phyloP scores from a whole-genome alignment of 345 rosid genomes.

The Tarenaya hassleriana region DNA sequence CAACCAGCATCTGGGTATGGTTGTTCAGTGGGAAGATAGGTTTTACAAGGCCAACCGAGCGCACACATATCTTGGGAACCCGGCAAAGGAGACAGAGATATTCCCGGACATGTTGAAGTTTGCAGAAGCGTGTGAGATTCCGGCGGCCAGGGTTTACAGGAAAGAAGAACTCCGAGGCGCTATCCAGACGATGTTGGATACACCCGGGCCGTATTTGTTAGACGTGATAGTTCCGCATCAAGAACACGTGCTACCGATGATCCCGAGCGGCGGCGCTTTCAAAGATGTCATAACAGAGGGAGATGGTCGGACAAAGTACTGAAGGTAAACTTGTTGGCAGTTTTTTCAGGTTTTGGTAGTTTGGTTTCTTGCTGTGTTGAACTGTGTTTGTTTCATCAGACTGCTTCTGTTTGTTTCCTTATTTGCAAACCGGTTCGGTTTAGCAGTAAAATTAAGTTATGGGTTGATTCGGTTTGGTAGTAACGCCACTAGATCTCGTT shows the following conservation, averaged over 20 bases:
- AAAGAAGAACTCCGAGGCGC: slow-evolving; percentile 61
- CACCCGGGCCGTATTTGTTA: slow-evolving; percentile 83
- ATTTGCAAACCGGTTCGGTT: no score
- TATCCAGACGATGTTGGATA: slow-evolving; percentile 76
- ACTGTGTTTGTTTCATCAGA: no score
- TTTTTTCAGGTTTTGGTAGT: not conserved
- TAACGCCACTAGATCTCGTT: no score
- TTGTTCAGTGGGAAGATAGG: slow-evolving; percentile 89
- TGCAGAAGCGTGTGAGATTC: slow-evolving; percentile 82
- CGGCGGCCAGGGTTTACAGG: slow-evolving; percentile 73
- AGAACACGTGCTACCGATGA: slow-evolving; percentile 96
- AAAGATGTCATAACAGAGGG: slow-evolving; percentile 82
- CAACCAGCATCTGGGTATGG: slow-evolving; percentile 98
- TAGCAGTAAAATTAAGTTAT: no score
- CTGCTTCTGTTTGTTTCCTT: no score
- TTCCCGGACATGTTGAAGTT: slow-evolving; percentile 80
- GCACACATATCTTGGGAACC: slow-evolving; percentile 79
- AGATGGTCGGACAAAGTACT: slow-evolving; percentile 68
- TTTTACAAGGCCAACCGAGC: slow-evolving; percentile 93
- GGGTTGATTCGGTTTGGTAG: no score
- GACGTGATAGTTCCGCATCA: slow-evolving; percentile 92
- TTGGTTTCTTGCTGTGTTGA: no score
- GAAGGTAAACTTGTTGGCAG: slow-evolving; percentile 7
- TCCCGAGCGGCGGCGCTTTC: slow-evolving; percentile 90
- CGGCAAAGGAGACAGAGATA: slow-evolving; percentile 60